A percentile compares a stretch with the other conserved stretches of the same genome.
Conservation (phyloP, 2,329 filamentous ascomycete species). For the Xylariaceae sp. region DNA sequence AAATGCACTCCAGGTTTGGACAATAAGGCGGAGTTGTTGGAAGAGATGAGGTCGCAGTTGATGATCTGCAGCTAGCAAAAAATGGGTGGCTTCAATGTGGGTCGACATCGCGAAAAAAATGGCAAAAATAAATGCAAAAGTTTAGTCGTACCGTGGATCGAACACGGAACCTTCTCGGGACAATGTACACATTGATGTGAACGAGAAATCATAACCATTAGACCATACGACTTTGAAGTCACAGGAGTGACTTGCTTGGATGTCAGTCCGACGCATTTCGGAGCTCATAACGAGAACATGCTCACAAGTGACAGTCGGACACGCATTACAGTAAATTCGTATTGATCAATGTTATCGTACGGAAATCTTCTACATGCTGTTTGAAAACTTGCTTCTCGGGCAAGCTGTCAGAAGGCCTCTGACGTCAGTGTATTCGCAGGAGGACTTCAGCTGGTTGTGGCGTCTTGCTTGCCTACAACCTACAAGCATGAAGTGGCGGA, state of each 20-base stretch:
- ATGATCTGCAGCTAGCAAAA: no score
- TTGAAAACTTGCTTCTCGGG: no score
- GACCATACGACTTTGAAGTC: conserved; percentile 28
- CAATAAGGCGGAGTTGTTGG: no score
- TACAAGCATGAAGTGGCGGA: neutral
- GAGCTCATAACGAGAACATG: neutral
- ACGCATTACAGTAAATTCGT: no score
- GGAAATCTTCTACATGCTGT: no score
- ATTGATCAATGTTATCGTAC: no score
- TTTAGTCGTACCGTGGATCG: conserved; percentile 33
- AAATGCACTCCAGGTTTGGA: no score
- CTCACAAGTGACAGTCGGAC: no score
- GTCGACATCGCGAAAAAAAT: neutral
- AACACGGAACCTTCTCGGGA: conserved; percentile 33
- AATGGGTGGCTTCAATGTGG: neutral
- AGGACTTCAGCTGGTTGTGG: neutral
- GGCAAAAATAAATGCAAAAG: conserved; percentile 12
- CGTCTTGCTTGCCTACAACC: neutral
- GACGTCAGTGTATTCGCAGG: neutral
- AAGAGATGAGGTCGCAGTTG: no score
- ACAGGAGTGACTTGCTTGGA: neutral
- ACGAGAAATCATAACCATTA: conserved; percentile 34
- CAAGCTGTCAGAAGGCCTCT: neutral
- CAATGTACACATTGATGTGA: conserved; percentile 27
- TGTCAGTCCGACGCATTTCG: neutral